These are phyloP conservation scores for Moringa oleifera DNA, from an alignment of 345 rosid species.

Conservation along the genomic window DNA sequence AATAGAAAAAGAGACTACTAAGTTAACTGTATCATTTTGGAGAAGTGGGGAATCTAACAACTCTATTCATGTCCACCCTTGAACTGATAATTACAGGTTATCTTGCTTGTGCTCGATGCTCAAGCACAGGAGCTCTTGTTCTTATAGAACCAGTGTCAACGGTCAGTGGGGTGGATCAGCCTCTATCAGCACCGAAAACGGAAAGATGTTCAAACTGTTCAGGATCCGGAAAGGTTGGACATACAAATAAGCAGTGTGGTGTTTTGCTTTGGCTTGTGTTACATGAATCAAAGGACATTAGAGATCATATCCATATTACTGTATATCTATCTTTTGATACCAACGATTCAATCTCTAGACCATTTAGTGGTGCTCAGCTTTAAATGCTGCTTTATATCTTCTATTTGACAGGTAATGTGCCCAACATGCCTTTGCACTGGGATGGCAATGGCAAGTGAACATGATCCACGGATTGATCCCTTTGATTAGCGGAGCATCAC, in stretches of 20 bases:
- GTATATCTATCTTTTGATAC: too few species aligned
- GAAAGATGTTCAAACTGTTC: conserved; percentile 96
- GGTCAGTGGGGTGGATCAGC: conserved; percentile 38
- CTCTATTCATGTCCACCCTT: neutral
- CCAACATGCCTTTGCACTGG: conserved; percentile 99
- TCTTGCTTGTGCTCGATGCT: conserved; percentile 97
- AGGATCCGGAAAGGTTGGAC: conserved; percentile 83
- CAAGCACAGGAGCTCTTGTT: conserved; percentile 70
- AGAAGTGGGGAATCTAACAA: neutral
- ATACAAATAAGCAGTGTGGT: too few species aligned
- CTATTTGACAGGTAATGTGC: conserved; percentile 87
- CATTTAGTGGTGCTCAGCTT: too few species aligned
- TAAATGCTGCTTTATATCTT: too few species aligned
- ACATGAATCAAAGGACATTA: too few species aligned
- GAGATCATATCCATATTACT: too few species aligned
- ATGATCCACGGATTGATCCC: conserved; percentile 89
- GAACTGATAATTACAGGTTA: conserved; percentile 48
- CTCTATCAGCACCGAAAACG: conserved; percentile 53
- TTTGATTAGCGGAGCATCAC: conserved; percentile 49
- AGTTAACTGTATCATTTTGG: neutral
- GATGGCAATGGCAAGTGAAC: conserved; percentile 99
- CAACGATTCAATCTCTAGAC: too few species aligned
- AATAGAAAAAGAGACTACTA: neutral
- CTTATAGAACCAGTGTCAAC: conserved; percentile 66
- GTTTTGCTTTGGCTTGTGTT: too few species aligned